Evolutionary conservation across 768 basidiomycete species (phyloP).

Genomic region (Daedaleopsis sinensis): DNA sequence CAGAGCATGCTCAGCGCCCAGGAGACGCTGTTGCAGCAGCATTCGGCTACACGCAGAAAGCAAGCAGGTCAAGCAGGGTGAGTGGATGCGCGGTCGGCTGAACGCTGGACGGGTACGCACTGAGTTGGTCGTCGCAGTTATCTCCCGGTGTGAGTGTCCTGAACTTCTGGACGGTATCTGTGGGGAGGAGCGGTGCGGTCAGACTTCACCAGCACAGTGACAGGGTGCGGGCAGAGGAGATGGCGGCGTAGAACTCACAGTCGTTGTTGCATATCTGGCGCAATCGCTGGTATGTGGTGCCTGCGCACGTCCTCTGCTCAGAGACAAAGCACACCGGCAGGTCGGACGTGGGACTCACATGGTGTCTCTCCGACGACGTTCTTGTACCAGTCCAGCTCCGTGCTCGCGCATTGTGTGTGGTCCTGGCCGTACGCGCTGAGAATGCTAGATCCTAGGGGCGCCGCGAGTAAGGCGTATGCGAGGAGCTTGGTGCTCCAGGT

Average conservation of each 20-base stretch:
- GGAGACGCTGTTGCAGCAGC: slow-evolving; percentile 22
- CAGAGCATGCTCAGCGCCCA: slow-evolving; percentile 25
- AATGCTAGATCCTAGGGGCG: neutral
- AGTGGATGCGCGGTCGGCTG: neutral
- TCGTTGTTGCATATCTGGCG: slow-evolving; percentile 24
- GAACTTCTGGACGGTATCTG: slow-evolving; percentile 1
- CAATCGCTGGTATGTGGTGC: slow-evolving; percentile 18
- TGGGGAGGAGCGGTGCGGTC: too few relatives aligned
- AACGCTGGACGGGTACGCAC: slow-evolving; percentile 1
- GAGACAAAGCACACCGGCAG: neutral
- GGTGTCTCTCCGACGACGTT: slow-evolving; percentile 20
- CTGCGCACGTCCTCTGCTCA: neutral
- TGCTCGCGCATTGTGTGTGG: slow-evolving; percentile 9
- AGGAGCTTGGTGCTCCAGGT: neutral
- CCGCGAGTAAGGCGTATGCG: neutral
- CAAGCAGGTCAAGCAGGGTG: neutral
- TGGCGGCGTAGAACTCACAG: slow-evolving; percentile 4
- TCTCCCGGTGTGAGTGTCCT: slow-evolving; percentile 19
- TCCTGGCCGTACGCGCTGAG: neutral
- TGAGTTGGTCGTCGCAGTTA: slow-evolving; percentile 21
- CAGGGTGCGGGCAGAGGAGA: neutral
- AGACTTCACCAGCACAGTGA: neutral
- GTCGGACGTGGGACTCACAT: slow-evolving; percentile 6
- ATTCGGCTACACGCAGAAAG: slow-evolving; percentile 2
- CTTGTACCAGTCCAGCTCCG: slow-evolving; percentile 19